Base-by-base conservation (phyloP, 2,329 filamentous ascomycete species). In the Stachybotrys chartarum region DNA sequence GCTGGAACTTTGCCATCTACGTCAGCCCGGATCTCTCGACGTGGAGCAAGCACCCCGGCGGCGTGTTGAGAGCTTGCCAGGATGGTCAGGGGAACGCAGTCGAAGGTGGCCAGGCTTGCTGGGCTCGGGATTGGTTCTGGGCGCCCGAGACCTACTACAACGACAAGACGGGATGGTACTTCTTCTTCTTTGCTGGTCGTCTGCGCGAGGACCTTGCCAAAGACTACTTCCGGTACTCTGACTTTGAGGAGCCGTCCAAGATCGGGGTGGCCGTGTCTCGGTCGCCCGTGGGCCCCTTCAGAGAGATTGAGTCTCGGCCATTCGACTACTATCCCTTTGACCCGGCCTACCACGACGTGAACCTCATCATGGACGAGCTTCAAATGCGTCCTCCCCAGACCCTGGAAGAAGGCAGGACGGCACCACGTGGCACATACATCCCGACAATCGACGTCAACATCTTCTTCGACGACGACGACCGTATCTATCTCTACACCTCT, bases 391-490 rank as follows among this genome's bases (percentile, higher is more conserved):
- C 69, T 1, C 69, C 69, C 1, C 60, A 64, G 47, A 68, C 51
- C 42, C 60, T 61, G 1, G 56, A 58, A 4, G 47, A 67, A 18
- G 69, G 69, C 1, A 49, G 59, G 18, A 64, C 55, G 0, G 69
- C 69, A 11, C 69, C 68, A 0, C 70, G 61, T 55, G 69, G 69
- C 14, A 71, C 69, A 1, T 71, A 67, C 18, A 71, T 71, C 18
- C 69, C 69, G 1, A 68, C 65, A 5, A 77, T 79, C 7, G 77
- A 79, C 53, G 70, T 75, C 0, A 75, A 78, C 63, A 66, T 81
- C n/a, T 74, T 79, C 46, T 78, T 75, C 50, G 71, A 77, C 46
- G 59, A 65, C 6, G 66, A 73, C 56, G 69, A 66, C 3, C 63
- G 61, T 6, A 61, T 67, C 12, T 75, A 77, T 54, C 54, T 72